Evolutionary conservation across 2,329 filamentous ascomycete species (phyloP), one percentile per base, ranked within the genome.

Genomic region (Coniochaeta pulveracea): DNA sequence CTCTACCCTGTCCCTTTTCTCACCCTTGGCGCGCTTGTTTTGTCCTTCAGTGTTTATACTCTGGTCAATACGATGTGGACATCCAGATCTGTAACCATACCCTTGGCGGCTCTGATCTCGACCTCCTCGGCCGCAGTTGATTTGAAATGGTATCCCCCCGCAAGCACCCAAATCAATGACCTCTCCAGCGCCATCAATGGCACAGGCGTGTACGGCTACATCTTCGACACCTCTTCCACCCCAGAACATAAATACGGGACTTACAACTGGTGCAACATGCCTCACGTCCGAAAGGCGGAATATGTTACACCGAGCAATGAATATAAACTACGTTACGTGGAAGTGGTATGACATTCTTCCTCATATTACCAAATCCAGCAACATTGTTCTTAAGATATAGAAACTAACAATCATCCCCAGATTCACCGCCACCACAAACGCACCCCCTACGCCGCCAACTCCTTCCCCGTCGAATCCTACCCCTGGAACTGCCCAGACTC

Each of bases 181-280:
- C 45, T 53, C 37, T 47, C 47, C 11, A 22, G 31, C 8, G 39
- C 40, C 5, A 43, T 45, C 23, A 41, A 38, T 14, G 64, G 66
- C 6, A 58, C 64, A 2, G 83, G 80, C 1, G 67, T 76, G 0
- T 78, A 85, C 51, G 82, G 80, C 2, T 88, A 85, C 50, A 66
- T 83, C 12, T 91, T 78, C 57, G 76, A 85, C 47, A 66, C 69
- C 21, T 84, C 80, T 1, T 43, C 57, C 2, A 69, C 71, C 0
- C 72, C 80, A 0, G 57, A 64, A 34, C 48, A 55, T 1, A 44
- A 61, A 23, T 79, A 82, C 54, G 72, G 74, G 5, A 65, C 59
- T 2, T 88, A 88, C 55, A 85, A 89, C 52, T 89, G 69, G 67
- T 91, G 84, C 56, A 88, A 91, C 48, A 91, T 91, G 82, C 84